Conservation (phyloP, 192 early-diverging fungal genomes). For the Spizellomyces punctatus region DNA sequence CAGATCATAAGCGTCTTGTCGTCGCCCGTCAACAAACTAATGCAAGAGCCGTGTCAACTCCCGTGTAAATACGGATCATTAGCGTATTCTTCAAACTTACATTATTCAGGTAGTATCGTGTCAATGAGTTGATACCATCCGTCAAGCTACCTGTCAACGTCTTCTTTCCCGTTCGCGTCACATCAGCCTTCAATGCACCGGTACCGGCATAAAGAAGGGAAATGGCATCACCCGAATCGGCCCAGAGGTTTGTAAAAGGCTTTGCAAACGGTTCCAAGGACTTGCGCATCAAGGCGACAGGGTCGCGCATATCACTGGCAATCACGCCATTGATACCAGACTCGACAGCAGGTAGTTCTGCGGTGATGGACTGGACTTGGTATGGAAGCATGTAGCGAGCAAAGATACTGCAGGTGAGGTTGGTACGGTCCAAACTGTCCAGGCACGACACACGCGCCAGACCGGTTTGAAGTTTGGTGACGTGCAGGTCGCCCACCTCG, state of each 20-base stretch:
- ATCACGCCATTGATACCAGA: slow-evolving; percentile 32
- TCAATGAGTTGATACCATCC: slow-evolving; percentile 58
- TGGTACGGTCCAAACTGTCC: slow-evolving; percentile 60
- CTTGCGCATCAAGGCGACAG: slow-evolving; percentile 33
- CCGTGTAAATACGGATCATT: neutral
- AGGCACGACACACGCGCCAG: slow-evolving; percentile 52
- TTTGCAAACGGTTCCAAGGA: slow-evolving; percentile 20
- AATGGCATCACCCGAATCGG: slow-evolving; percentile 58
- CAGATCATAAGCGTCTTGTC: slow-evolving; percentile 55
- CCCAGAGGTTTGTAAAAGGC: slow-evolving; percentile 50
- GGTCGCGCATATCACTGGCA: slow-evolving; percentile 39
- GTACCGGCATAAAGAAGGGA: slow-evolving; percentile 60
- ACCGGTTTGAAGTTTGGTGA: slow-evolving; percentile 51
- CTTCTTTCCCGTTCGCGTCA: slow-evolving; percentile 48
- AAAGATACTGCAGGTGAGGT: slow-evolving; percentile 55
- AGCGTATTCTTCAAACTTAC: slow-evolving; percentile 17
- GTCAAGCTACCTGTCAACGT: slow-evolving; percentile 39
- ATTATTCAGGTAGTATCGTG: slow-evolving; percentile 63
- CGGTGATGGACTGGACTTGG: slow-evolving; percentile 46
- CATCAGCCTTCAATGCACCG: slow-evolving; percentile 54
- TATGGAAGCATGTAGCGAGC: slow-evolving; percentile 50
- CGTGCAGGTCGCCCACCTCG: slow-evolving; percentile 30
- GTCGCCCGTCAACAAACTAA: slow-evolving; percentile 47
- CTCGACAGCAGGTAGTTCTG: slow-evolving; percentile 22
- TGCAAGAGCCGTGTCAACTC: neutral